Percentiles rank a stretch among this genome's conserved stretches.
Conservation (phyloP, 2,329 filamentous ascomycete species). For the Rutstroemia sp. region DNA sequence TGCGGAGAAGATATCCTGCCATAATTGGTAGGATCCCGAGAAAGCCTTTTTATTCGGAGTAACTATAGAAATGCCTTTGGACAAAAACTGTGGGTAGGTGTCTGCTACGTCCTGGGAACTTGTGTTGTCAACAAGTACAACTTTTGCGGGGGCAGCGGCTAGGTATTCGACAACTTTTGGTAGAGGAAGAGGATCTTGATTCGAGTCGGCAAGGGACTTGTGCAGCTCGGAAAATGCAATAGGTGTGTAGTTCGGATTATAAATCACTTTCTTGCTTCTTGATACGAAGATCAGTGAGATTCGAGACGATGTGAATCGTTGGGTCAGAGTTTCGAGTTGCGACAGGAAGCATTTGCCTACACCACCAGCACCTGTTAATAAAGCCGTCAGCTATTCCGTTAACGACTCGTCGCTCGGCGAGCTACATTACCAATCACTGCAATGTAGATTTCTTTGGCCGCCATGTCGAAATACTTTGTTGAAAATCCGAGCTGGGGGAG, state of each 20-base stretch:
- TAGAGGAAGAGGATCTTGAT: constrained; percentile 57
- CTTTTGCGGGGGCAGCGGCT: constrained; percentile 65
- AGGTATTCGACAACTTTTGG: constrained; percentile 72
- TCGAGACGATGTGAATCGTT: constrained; percentile 55
- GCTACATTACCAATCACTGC: constrained; percentile 36
- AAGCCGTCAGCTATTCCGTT: constrained; percentile 6
- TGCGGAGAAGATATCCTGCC: constrained; percentile 78
- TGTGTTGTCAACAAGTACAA: constrained; percentile 90
- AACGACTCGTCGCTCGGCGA: constrained; percentile 15
- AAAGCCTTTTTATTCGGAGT: constrained; percentile 99
- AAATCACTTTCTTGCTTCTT: constrained; percentile 76
- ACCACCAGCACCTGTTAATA: constrained; percentile 67
- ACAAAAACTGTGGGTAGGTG: constrained; percentile 73
- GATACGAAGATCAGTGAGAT: constrained; percentile 79
- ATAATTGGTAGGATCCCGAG: constrained; percentile 70
- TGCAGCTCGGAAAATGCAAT: constrained; percentile 54
- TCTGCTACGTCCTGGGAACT: constrained; percentile 81
- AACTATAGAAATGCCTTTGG: constrained; percentile 78
- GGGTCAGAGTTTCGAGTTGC: constrained; percentile 65
- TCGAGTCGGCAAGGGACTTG: constrained; percentile 56
- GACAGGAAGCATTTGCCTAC: constrained; percentile 87
- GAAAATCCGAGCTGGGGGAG: too few relatives aligned
- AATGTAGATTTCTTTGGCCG: constrained; percentile 34
- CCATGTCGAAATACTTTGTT: constrained; percentile 14
- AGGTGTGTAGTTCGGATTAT: constrained; percentile 63